Base-by-base conservation (phyloP, 2,329 filamentous ascomycete species). In the Monosporascus sp. region DNA sequence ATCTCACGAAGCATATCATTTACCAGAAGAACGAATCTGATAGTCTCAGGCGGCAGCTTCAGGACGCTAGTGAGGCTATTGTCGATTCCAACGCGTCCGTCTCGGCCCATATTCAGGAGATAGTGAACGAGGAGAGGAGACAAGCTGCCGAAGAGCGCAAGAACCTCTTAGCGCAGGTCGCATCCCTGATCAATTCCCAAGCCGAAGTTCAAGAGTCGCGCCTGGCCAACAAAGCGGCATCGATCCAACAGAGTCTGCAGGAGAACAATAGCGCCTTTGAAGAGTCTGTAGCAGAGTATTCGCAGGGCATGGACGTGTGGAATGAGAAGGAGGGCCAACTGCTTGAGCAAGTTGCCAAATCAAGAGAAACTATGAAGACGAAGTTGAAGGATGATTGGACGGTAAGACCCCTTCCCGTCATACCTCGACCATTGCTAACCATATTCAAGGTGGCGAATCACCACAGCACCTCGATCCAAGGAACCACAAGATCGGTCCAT, bases 311-410 rank as follows among this genome's bases (percentile, higher is more conserved):
- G 81, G 83, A 89, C 52, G 71, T 75, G 2, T 96, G 91, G 92
- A 79, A 83, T 48, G 74, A 79, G 52, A 86, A 83, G 59, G 88
- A 91, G 53, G 81, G 80, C 49, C 76, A 80, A 41, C 79, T 96
- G 41, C 74, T 93, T 38, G 82, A 88, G 20, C 84, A 87, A 27
- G 83, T 95, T 19, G 77, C 85, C 52, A 82, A 80, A 63, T 91
- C 90, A 16, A 81, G 88, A 51, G 91, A 96, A 56, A 80, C 78
- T 26, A 75, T 97, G 62, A 95, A 94, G 76, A 82, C 76, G 4
- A 91, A 85, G 73, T 82, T 97, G 68, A 88, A 94, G 72, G 84
- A 89, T 52, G 92, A 97, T 68, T 96, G 92, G 87, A 84, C 83
- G 56, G 84, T 88, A 76, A 76, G 85, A 76, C 65, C 77, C 85